These are phyloP conservation scores for Pyrrhoderma noxium DNA, from an alignment of 1,284 basidiomycete species.

Conservation along the genomic window DNA sequence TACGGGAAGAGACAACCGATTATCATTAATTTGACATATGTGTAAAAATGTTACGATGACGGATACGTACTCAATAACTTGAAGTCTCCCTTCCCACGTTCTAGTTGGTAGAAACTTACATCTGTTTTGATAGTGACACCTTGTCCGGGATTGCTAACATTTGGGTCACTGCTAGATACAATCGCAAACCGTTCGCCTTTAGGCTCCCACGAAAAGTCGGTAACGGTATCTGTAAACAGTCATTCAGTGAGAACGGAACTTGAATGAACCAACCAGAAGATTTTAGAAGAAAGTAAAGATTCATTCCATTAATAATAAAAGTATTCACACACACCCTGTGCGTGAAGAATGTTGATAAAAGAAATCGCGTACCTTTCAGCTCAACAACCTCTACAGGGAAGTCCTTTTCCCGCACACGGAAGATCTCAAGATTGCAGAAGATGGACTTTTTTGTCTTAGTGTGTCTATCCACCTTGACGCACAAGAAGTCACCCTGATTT, in stretches of 20 bases:
- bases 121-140: conserved; percentile 95
- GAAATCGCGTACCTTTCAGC: conserved; percentile 66
- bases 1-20: conserved; percentile 28
- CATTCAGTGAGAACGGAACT: conserved; percentile 13
- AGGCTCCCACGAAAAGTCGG: conserved; percentile 98
- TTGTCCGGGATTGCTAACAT: conserved; percentile 81
- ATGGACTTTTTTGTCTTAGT: conserved; percentile 99
- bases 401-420: conserved; percentile 96
- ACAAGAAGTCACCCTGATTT: conserved; percentile 97
- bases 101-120: conserved; percentile 94
- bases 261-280: not conserved
- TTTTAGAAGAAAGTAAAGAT: not conserved
- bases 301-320: not conserved
- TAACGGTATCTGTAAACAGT: conserved; percentile 73
- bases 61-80: conserved; percentile 66
- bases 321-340: conserved; percentile 3
- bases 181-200: conserved; percentile 94
- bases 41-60: conserved; percentile 4
- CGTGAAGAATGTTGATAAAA: conserved; percentile 7
- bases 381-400: conserved; percentile 98
- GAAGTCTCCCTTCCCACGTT: conserved; percentile 93
- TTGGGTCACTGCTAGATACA: conserved; percentile 91
- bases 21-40: conserved; percentile 1
- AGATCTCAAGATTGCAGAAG: conserved; percentile 98
- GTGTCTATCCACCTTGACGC: conserved; percentile 98